Conservation (phyloP, 768 basidiomycete species). For the Lactifluus piperatus region DNA sequence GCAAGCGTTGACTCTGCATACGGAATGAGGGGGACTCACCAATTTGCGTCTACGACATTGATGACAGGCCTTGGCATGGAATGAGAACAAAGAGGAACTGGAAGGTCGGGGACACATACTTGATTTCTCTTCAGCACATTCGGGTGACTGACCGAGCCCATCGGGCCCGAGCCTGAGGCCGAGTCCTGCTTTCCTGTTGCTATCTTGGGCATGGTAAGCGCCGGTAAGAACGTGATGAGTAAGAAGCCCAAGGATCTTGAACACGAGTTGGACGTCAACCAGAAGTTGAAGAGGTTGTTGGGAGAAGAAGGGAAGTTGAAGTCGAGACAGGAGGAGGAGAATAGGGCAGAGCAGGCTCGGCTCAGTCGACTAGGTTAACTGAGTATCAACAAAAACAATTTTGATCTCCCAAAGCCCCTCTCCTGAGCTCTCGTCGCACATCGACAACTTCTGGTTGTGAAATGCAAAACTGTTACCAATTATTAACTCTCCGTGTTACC, state of each 20-base stretch:
- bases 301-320: background rate
- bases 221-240: background rate
- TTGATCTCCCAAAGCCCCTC: background rate
- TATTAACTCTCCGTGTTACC: background rate
- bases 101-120: conserved; percentile 18
- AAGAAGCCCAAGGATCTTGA: background rate
- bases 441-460: background rate
- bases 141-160: conserved; percentile 15
- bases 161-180: conserved; percentile 18
- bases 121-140: conserved; percentile 27
- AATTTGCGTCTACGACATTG: conserved; percentile 69
- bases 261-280: background rate
- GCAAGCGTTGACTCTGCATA: background rate
- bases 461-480: background rate
- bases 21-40: conserved; percentile 33
- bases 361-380: background rate
- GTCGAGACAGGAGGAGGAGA: background rate
- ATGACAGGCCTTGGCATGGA: conserved; percentile 29
- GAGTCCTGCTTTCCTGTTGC: conserved; percentile 11
- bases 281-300: background rate
- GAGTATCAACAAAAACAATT: background rate
- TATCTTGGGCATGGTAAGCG: conserved; percentile 16
- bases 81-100: background rate
- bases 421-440: conserved; percentile 8
- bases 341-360: background rate